A percentile compares a stretch with the other conserved stretches of the same genome.
phyloP scores from a whole-genome alignment of 1,284 basidiomycete genomes.

The Porogramme epimiltina region DNA sequence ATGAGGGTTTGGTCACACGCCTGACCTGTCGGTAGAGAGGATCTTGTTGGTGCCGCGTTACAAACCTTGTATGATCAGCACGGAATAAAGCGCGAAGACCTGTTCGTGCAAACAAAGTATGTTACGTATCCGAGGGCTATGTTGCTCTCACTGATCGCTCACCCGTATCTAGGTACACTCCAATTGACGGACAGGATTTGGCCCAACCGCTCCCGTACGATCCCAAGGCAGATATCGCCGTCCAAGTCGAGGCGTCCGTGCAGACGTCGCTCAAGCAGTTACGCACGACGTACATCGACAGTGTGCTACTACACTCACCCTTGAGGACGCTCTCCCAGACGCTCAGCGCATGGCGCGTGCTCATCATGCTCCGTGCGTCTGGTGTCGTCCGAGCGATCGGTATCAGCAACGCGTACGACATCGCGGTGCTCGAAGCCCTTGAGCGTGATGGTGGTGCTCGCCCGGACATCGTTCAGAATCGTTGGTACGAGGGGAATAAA shows the following conservation, averaged over 20 bases:
- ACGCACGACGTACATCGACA: conserved; percentile 70
- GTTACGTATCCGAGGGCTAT: background rate
- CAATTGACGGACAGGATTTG: conserved; percentile 69
- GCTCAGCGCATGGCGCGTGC: conserved; percentile 64
- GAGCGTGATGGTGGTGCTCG: conserved; percentile 47
- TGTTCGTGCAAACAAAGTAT: conserved; percentile 71
- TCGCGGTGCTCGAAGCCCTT: conserved; percentile 52
- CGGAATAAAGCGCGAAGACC: conserved; percentile 34
- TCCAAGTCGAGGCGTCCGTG: conserved; percentile 70
- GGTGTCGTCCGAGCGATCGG: conserved; percentile 69
- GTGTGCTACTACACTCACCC: conserved; percentile 78
- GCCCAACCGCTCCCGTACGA: conserved; percentile 75
- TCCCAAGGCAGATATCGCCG: conserved; percentile 48
- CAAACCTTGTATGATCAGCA: conserved; percentile 39
- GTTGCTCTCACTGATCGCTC: too few relatives aligned
- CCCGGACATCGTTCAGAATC: conserved; percentile 77
- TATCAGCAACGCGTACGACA: conserved; percentile 77
- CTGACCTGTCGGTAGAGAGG: conserved; percentile 67
- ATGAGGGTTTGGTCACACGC: background rate
- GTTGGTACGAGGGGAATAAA: conserved; percentile 79
- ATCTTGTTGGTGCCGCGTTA: conserved; percentile 76
- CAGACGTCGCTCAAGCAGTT: conserved; percentile 66
- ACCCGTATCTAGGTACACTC: conserved; percentile 57
- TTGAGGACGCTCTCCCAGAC: conserved; percentile 60
- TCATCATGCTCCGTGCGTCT: conserved; percentile 60